A percentile compares a stretch with the other conserved stretches of the same genome.
phyloP scores from a whole-genome alignment of 768 basidiomycete species.

The Mycena crocata region DNA sequence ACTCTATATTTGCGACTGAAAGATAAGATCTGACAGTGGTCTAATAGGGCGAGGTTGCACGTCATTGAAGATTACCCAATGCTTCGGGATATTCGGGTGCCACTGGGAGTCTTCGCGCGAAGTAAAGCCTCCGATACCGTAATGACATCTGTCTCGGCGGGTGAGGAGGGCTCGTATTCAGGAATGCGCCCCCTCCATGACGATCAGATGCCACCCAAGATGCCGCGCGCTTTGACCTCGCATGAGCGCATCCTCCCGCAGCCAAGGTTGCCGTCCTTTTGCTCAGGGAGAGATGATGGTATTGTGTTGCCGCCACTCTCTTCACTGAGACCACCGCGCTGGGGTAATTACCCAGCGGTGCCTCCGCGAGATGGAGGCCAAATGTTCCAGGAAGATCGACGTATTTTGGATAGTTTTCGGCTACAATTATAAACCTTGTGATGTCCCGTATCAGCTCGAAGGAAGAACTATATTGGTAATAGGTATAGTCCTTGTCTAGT shows the following conservation, averaged over 20 bases:
- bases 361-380: not conserved
- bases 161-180: not conserved
- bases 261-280: constrained; percentile 5
- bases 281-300: not conserved
- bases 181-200: not conserved
- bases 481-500: too few relatives aligned
- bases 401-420: constrained; percentile 27
- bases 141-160: not conserved
- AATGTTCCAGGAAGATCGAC: constrained; percentile 24
- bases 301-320: constrained; percentile 16
- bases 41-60: constrained; percentile 61
- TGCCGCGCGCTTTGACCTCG: not conserved
- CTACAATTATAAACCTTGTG: constrained; percentile 1
- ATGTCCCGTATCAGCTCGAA: not conserved
- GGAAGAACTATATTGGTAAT: too few relatives aligned
- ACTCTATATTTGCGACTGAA: not conserved
- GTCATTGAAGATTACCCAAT: constrained; percentile 64
- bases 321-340: not conserved
- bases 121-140: constrained; percentile 47
- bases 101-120: constrained; percentile 65
- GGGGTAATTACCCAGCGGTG: not conserved
- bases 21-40: constrained; percentile 50
- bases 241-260: not conserved
- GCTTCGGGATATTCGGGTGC: constrained; percentile 58
- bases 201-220: not conserved